Evolutionary conservation across 371 early-diverging fungal genomes (phyloP).

Genomic region (Funneliformis caledonium): DNA sequence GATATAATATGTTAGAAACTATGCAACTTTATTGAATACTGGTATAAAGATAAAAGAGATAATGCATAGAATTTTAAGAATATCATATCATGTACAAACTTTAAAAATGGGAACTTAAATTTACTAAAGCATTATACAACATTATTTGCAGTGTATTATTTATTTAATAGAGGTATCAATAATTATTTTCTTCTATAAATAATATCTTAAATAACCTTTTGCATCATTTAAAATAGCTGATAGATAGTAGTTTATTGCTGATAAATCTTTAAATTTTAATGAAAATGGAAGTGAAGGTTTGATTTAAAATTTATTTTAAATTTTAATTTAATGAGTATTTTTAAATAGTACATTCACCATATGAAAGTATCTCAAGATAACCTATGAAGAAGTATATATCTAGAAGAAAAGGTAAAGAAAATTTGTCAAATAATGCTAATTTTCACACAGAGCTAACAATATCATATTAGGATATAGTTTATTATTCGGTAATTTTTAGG

Average conservation of each 20-base stretch:
- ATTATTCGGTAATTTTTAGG: not conserved
- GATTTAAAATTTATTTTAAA: no score
- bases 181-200: not conserved
- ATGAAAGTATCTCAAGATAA: not conserved
- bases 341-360: not conserved
- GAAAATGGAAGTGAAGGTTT: not conserved
- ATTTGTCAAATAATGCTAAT: not conserved
- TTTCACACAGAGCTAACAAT: not conserved
- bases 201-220: not conserved
- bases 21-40: not conserved
- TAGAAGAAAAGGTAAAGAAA: not conserved
- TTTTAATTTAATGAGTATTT: no score
- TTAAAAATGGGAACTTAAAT: not conserved
- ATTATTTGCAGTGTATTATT: no score
- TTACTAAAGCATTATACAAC: no score
- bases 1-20: not conserved
- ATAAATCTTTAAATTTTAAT: not conserved
- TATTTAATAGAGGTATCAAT: not conserved
- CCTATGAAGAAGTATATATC: not conserved
- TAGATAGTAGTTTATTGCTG: not conserved
- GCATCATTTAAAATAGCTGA: not conserved
- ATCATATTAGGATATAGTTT: not conserved
- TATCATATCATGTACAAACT: not conserved
- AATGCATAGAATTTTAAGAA: not conserved
- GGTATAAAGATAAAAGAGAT: not conserved